Evolutionary conservation across 805 yeast genomes (phyloP), one percentile per base, ranked within the genome.

Genomic region (Barnettozyma pratensis): DNA sequence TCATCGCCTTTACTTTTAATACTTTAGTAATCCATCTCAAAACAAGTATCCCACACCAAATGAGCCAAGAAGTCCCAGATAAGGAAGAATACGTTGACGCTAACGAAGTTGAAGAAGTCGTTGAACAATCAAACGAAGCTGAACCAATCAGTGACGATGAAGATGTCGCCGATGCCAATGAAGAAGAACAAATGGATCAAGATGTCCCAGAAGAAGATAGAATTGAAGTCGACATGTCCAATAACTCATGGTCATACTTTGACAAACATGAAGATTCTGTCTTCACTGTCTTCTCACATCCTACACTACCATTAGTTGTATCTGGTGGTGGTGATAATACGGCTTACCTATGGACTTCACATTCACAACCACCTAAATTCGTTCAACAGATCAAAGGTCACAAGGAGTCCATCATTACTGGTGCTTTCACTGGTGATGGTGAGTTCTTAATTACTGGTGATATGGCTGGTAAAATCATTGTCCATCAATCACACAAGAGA

Each of bases 281-380:
- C 4, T 92, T 86, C 67, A 74, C 86, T 11, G 74, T 94, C n/a
- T 79, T 87, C 44, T 71, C 82, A 6, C 97, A 94, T 64, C 97
- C 97, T 37, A 74, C 74, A 6, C 73, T 90, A 51, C 97, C 97
- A 14, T 66, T 85, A 65, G 94, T 87, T 7, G 85, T 83, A n/a
- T 77, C 92, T 26, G 99, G 99, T 31, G 98, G 97, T 39, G 98
- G 96, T 50, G 99, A 94, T 66, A 83, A 92, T 65, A 73, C 80
- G 28, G 97, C 91, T 2, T 87, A 80, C 63, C 64, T 94, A 59
- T 94, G 98, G 98, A 89, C 97, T 4, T 84, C 96, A 2, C 95
- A 89, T 66, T 75, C 88, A 2, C 81, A 80, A 51, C 96, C 96
- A 32, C 88, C 97, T 9, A 80, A 83, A 53, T 74, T 86, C 49